Evolutionary conservation across 768 basidiomycete species (phyloP).

Genomic region (Cystofilobasidium ferigula): DNA sequence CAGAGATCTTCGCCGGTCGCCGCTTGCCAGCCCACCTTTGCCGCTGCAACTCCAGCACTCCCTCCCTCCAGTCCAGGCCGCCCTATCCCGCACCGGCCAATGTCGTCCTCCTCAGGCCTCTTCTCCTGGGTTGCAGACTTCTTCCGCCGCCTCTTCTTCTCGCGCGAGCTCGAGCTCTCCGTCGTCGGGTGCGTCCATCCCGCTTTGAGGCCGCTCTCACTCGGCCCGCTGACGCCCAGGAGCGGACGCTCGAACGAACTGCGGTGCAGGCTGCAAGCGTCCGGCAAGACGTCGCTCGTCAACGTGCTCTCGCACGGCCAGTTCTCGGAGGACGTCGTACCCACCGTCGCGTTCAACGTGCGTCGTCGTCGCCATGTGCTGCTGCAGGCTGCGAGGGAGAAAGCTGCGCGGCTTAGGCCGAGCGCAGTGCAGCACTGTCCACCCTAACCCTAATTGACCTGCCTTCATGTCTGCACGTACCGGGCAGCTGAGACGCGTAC

Average conservation of each 20-base stretch:
- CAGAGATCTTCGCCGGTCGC: too few relatives aligned
- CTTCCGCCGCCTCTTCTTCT: constrained; percentile 64
- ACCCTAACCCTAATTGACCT: background rate
- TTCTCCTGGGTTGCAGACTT: constrained; percentile 51
- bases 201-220: background rate
- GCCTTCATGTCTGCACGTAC: background rate
- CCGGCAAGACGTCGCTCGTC: constrained; percentile 88
- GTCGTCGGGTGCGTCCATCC: constrained; percentile 57
- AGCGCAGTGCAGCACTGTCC: too few relatives aligned
- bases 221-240: constrained; percentile 1
- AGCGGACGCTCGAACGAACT: background rate
- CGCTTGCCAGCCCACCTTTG: too few relatives aligned
- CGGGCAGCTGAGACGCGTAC: constrained; percentile 42
- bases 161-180: constrained; percentile 74
- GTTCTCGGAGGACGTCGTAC: constrained; percentile 95
- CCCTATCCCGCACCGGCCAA: background rate
- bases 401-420: too few relatives aligned
- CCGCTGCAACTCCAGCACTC: background rate
- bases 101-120: constrained; percentile 31
- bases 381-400: too few relatives aligned
- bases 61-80: background rate
- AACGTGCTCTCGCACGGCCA: constrained; percentile 70
- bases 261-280: constrained; percentile 50
- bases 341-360: constrained; percentile 87
- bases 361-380: too few relatives aligned